These are phyloP conservation scores for Morella rubra DNA, from an alignment of 306 rosid genomes.

Conservation along the genomic window DNA sequence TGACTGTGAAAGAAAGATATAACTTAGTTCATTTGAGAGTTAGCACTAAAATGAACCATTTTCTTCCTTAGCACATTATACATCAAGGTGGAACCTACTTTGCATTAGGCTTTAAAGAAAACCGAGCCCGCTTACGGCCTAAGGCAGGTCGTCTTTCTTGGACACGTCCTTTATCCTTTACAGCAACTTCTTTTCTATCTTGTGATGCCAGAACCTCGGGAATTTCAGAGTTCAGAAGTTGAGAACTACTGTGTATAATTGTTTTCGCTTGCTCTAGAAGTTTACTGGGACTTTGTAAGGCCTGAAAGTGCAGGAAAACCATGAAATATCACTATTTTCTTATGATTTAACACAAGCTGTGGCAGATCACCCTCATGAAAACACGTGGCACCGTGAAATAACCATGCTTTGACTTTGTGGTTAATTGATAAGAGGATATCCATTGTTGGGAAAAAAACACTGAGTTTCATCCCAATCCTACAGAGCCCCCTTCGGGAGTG, in stretches of 20 bases:
- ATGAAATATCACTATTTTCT: not conserved
- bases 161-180: constrained; percentile 39
- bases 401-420: not conserved
- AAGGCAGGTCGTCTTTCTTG: constrained; percentile 70
- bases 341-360: not conserved
- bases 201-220: constrained; percentile 12
- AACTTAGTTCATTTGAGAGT: constrained; percentile 10
- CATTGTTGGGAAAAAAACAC: not conserved
- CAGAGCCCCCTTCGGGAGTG: not conserved
- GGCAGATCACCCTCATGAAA: not conserved
- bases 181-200: constrained; percentile 25
- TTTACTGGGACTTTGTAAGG: constrained; percentile 42
- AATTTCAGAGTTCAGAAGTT: constrained; percentile 25
- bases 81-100: constrained; percentile 36
- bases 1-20: constrained; percentile 40
- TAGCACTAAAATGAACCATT: not conserved
- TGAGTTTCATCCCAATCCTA: not conserved
- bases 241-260: constrained; percentile 34
- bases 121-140: constrained; percentile 66
- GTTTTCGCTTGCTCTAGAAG: constrained; percentile 46
- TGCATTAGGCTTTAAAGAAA: constrained; percentile 53
- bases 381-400: not conserved
- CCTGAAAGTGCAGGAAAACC: constrained; percentile 40
- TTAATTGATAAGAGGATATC: not conserved
- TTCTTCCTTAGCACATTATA: not conserved